These are phyloP conservation scores for Intubia oerlemansii DNA, from an alignment of 2,329 filamentous ascomycete species.

Conservation along the genomic window DNA sequence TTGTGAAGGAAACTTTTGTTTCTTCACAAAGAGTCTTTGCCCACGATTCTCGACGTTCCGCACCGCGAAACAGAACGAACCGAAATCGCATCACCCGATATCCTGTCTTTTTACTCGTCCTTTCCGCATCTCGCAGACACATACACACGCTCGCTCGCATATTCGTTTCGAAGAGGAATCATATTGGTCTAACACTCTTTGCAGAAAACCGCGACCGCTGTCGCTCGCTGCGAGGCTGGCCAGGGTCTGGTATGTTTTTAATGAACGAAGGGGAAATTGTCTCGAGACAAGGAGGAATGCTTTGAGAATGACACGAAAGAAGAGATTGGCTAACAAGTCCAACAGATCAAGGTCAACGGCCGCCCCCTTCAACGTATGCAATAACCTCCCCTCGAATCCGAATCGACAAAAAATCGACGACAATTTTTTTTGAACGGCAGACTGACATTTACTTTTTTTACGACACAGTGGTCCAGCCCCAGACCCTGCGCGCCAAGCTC, in stretches of 20 bases:
- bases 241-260: too few relatives aligned
- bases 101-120: too few relatives aligned
- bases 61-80: background rate
- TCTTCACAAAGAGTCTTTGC: too few relatives aligned
- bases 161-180: too few relatives aligned
- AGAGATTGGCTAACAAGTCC: too few relatives aligned
- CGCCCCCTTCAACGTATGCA: slow-evolving; percentile 41
- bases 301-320: slow-evolving; percentile 1
- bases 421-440: background rate
- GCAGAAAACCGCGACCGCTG: slow-evolving; percentile 61
- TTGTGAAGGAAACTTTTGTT: background rate
- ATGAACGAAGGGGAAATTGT: too few relatives aligned
- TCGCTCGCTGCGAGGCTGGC: slow-evolving; percentile 62
- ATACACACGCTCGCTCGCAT: too few relatives aligned
- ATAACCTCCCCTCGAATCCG: background rate
- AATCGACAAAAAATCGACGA: background rate
- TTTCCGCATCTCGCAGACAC: too few relatives aligned
- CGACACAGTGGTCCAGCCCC: slow-evolving; percentile 9
- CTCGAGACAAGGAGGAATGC: too few relatives aligned
- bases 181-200: background rate
- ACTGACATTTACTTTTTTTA: slow-evolving; percentile 1
- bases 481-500: slow-evolving; percentile 32
- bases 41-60: too few relatives aligned
- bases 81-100: too few relatives aligned
- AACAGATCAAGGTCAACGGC: slow-evolving; percentile 92